Evolutionary conservation across 1,284 basidiomycete species (phyloP), one percentile per base, ranked within the genome.

Genomic region (Ceratorhiza oryzae-sativae): DNA sequence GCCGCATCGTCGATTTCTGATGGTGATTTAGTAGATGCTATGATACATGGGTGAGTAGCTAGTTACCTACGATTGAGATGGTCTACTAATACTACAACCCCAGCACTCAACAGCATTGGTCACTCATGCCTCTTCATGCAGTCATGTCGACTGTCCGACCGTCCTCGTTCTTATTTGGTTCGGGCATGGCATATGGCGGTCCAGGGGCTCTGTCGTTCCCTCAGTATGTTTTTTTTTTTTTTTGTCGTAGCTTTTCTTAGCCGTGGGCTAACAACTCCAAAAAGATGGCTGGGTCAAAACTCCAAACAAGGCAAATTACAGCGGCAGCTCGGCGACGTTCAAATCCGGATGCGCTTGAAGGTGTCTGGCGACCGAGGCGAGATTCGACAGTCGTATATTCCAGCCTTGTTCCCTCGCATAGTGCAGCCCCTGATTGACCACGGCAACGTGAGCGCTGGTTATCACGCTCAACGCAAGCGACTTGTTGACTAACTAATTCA

Each of bases 201-300:
- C 85, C 87, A 0, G 88, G 87, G 75, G 81, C 86, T 0, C 87
- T 91, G 81, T 78, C 86, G 0, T 96, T 97, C 85, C 95, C 95
- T 61, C 86, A 89, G 93, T 95, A 80, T 70, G 90, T 84, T 32
- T 72, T 18, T 49, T 4, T 70, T 89, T 84, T 32, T 72, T 18
- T 49, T 4, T 8, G 36, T 39, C 48, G 48, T 23, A 23, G 48
- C 3, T 4, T 36, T 27, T 32, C 55, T 53, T 18, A 30, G 71
- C 48, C 48, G n/a, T 71, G 46, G 46, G n/a, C 46, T 71, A 46
- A 46, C 60, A 45, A n/a, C 18, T 6, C 58, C 75, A 45, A 49
- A 3, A 77, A 95, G 93, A 77, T 98, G 95, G 95, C 88, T 99
- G 8, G 97, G 97, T 12, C 94, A 98, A 79, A 98, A 98, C 79